A percentile compares a stretch with the other conserved stretches of the same genome.
phyloP scores from a whole-genome alignment of 805 yeast species.

The Brettanomyces naardenensis region DNA sequence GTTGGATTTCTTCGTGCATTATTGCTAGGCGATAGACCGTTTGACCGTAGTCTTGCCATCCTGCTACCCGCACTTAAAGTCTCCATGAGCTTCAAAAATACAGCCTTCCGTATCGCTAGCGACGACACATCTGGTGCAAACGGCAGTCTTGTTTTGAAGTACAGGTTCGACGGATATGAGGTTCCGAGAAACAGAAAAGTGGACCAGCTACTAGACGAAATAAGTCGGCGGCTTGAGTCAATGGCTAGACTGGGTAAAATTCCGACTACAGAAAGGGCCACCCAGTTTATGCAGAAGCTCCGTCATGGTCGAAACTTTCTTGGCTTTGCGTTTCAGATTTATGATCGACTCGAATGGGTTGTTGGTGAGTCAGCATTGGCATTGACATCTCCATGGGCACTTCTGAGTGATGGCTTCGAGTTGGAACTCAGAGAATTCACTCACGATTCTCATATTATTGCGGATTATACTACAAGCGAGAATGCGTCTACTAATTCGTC shows the following conservation, averaged over 20 bases:
- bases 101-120: conserved; percentile 1
- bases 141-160: conserved; percentile 1
- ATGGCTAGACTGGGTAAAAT: conserved; percentile 5
- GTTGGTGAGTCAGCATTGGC: conserved; percentile 36
- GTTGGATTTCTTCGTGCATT: conserved; percentile 44
- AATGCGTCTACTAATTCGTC: neutral
- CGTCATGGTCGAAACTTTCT: conserved; percentile 19
- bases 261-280: conserved; percentile 4
- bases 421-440: conserved; percentile 52
- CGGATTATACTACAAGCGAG: too few species aligned
- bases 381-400: conserved; percentile 35
- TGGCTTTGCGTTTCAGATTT: conserved; percentile 50
- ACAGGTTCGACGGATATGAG: conserved; percentile 17
- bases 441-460: conserved; percentile 30
- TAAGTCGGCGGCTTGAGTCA: conserved; percentile 27
- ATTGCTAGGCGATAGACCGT: conserved; percentile 19
- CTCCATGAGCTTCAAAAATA: conserved; percentile 25
- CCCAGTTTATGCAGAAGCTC: conserved; percentile 12
- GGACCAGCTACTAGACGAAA: conserved; percentile 30
- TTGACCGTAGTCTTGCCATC: conserved; percentile 15
- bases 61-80: conserved; percentile 39
- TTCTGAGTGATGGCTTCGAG: conserved; percentile 36
- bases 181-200: conserved; percentile 22
- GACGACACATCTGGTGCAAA: neutral
- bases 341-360: conserved; percentile 72